Conservation (phyloP, 495 filamentous ascomycete species). For the Parmelia sp. region DNA sequence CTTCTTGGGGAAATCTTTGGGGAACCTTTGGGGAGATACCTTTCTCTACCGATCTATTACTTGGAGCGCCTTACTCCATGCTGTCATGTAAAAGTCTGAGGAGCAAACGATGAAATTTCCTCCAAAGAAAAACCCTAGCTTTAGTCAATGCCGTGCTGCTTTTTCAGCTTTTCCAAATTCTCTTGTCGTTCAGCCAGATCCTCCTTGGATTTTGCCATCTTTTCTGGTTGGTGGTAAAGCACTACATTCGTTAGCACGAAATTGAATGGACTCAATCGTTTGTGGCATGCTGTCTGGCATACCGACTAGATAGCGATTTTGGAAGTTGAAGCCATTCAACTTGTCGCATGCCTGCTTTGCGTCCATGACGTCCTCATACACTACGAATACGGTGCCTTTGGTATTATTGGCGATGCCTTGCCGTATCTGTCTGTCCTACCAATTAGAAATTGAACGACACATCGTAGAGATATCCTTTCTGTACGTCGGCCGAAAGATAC, state of each 20-base stretch:
- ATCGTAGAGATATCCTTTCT: not conserved
- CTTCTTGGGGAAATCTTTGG: not conserved
- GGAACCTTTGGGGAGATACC: not conserved
- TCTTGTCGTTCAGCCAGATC: conserved; percentile 91
- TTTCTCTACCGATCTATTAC: not conserved
- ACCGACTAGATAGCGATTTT: conserved; percentile 99
- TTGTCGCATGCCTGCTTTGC: conserved; percentile 98
- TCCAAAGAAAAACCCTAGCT: not conserved
- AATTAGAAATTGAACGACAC: not conserved
- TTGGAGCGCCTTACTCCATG: not conserved
- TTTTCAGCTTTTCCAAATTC: conserved; percentile 95
- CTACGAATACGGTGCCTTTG: conserved; percentile 96
- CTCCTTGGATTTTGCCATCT: conserved; percentile 88
- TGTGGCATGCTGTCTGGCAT: conserved; percentile 36
- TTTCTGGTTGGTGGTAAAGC: conserved; percentile 96
- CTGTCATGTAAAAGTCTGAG: not conserved
- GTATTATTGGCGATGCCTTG: conserved; percentile 96
- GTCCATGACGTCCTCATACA: conserved; percentile 99
- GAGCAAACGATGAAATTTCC: not conserved
- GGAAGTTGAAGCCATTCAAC: conserved; percentile 99
- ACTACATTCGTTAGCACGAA: conserved; percentile 49
- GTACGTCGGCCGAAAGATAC: not conserved
- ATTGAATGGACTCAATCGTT: not conserved
- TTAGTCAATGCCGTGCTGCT: conserved; percentile 98
- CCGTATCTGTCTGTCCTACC: conserved; percentile 74